Base-by-base conservation (phyloP, 331 rosid genomes). In the Dryas integrifolia region DNA sequence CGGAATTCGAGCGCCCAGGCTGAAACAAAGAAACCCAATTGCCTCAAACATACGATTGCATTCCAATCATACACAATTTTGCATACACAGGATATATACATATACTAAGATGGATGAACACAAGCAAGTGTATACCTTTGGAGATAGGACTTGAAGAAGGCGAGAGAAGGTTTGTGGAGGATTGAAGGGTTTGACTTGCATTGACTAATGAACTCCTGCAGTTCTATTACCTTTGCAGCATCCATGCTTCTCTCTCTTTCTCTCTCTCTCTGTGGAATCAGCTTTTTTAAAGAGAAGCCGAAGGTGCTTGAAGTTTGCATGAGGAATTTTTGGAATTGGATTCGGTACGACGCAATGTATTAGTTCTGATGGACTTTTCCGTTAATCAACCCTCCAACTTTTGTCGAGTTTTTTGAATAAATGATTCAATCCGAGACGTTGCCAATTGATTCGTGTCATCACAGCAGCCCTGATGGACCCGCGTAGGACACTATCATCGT, bases 131-230 rank as follows among this genome's bases (percentile, higher is more conserved):
- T 0, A 56, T 35, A 83, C 97, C 96, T 88, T 73, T 83, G 88
- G 78, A 89, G 96, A 81, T 89, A 92, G 69, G 90, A 77, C 80
- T 86, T 89, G 92, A 92, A 92, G 91, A 92, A 92, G 4, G 85
- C 63, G 41, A 92, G 87, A 64, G 94, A 85, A 11, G 96, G 95
- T 50, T 61, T 46, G 63, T 86, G 88, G 57, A 92, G 80, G 69
- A 92, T 67, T 0, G 91, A 89, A 47, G 98, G 98, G 74, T 88
- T 81, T 4, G 86, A 85, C 46, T 83, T 88, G 92, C 96, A 83
- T 13, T 77, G 47, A 46, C 44, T 88, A 4, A 92, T 65, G 57
- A 92, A 86, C 63, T 88, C 84, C 81, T 75, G 84, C 11, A 89
- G 80, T 81, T 89, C 89, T 38, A 21, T 58, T 46, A 86, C 21